Conservation (phyloP, 805 yeast species). For the Metschnikowia matae region DNA sequence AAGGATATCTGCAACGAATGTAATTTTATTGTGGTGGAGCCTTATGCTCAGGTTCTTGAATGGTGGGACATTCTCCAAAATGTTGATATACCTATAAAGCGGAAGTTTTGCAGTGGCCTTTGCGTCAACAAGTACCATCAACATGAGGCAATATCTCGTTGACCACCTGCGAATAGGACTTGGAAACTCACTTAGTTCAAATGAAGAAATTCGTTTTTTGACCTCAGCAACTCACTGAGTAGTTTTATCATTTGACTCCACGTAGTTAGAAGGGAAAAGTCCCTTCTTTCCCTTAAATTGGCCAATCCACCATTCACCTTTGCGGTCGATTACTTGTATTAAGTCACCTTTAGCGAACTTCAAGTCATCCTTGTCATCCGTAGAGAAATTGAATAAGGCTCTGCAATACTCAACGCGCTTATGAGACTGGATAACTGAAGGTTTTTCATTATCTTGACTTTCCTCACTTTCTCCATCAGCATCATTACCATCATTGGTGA, state of each 20-base stretch:
- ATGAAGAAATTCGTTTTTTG: not conserved
- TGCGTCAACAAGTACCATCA: slow-evolving; percentile 34
- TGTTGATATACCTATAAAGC: slow-evolving; percentile 46
- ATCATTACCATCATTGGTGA: not conserved
- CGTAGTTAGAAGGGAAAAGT: slow-evolving; percentile 34
- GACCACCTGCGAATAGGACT: not conserved
- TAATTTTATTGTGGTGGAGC: slow-evolving; percentile 44
- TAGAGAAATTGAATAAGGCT: slow-evolving; percentile 40
- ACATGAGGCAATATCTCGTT: not conserved
- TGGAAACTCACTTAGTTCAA: not conserved
- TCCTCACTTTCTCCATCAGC: not conserved
- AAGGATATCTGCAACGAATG: slow-evolving; percentile 55
- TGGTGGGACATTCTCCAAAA: slow-evolving; percentile 65
- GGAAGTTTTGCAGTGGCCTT: slow-evolving; percentile 51
- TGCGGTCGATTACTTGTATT: slow-evolving; percentile 32
- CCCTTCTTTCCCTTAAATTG: slow-evolving; percentile 26
- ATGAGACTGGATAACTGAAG: not conserved
- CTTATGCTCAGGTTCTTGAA: slow-evolving; percentile 55
- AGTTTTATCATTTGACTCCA: slow-evolving; percentile 7
- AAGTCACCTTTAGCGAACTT: slow-evolving; percentile 40
- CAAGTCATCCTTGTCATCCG: slow-evolving; percentile 40
- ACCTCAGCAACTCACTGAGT: not conserved
- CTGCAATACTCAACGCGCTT: slow-evolving; percentile 20
- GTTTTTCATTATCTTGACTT: not conserved
- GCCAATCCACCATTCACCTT: slow-evolving; percentile 39